Evolutionary conservation across 192 early-diverging fungal species (phyloP).

Genomic region (Coemansia sp.): DNA sequence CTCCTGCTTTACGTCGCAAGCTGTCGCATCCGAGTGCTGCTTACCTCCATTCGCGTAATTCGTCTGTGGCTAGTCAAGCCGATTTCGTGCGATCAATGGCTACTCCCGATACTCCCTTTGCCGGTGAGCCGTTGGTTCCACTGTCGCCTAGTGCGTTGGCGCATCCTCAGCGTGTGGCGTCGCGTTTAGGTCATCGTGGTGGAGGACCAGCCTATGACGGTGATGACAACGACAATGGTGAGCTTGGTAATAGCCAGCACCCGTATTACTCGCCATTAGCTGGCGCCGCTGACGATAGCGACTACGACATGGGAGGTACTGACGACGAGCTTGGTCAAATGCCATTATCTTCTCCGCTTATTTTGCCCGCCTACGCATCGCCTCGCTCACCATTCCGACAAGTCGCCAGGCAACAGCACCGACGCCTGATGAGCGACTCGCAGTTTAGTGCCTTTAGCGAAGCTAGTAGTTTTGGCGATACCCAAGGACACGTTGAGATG

Average conservation of each 20-base stretch:
- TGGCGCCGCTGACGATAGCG: background rate
- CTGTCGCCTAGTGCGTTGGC: background rate
- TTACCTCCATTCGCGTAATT: slow-evolving; percentile 50
- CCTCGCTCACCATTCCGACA: slow-evolving; percentile 14
- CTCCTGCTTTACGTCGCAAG: slow-evolving; percentile 24
- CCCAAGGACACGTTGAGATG: slow-evolving; percentile 35
- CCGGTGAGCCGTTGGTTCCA: background rate
- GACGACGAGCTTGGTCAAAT: background rate
- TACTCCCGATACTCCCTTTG: background rate
- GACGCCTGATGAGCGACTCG: slow-evolving; percentile 47
- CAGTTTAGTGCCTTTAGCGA: slow-evolving; percentile 42
- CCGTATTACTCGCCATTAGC: background rate
- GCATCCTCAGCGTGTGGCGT: slow-evolving; percentile 1
- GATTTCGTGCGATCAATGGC: background rate
- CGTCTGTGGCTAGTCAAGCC: slow-evolving; percentile 39
- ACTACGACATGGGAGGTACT: background rate
- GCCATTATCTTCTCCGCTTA: background rate
- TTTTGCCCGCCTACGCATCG: slow-evolving; percentile 1
- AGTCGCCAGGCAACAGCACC: slow-evolving; percentile 15
- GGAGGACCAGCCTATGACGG: background rate
- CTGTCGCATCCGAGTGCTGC: slow-evolving; percentile 49
- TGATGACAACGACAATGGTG: background rate
- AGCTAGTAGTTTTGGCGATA: slow-evolving; percentile 47
- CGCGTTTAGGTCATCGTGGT: slow-evolving; percentile 2
- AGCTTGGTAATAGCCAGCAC: background rate